phyloP scores from a whole-genome alignment of 2,329 filamentous ascomycete genomes.

The Trichoderma lentiforme region DNA sequence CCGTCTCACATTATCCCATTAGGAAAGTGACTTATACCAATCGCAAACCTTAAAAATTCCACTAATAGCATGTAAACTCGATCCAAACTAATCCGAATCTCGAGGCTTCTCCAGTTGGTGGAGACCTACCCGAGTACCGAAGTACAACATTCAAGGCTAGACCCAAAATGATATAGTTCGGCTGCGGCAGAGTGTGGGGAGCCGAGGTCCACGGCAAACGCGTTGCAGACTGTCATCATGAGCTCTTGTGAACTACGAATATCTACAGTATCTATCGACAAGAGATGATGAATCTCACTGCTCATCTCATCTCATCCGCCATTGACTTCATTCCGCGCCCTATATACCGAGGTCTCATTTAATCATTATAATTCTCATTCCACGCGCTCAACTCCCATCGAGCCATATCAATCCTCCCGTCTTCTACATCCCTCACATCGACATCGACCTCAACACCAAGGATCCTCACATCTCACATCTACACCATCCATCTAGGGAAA shows the following conservation, averaged over 20 bases:
- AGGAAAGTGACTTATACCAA: no score
- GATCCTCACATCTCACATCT: background rate
- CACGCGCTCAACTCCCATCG: background rate
- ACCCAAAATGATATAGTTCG: background rate
- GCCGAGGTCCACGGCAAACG: conserved; percentile 4
- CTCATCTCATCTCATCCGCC: background rate
- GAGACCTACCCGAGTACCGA: background rate
- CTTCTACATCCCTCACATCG: background rate
- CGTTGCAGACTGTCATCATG: background rate
- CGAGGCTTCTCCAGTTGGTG: background rate
- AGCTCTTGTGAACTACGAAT: background rate
- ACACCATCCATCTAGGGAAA: background rate
- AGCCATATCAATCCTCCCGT: background rate
- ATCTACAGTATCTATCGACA: background rate
- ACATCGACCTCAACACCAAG: background rate
- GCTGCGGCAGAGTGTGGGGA: background rate
- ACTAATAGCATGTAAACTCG: no score
- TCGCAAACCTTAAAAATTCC: no score
- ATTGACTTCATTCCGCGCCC: background rate
- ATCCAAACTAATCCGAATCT: background rate
- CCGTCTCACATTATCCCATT: background rate
- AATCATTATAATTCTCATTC: background rate
- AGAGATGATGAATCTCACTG: background rate
- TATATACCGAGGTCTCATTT: background rate
- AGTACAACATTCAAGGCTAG: background rate